These are phyloP conservation scores for Citrus reticulata DNA, from an alignment of 345 rosid genomes.

Conservation along the genomic window DNA sequence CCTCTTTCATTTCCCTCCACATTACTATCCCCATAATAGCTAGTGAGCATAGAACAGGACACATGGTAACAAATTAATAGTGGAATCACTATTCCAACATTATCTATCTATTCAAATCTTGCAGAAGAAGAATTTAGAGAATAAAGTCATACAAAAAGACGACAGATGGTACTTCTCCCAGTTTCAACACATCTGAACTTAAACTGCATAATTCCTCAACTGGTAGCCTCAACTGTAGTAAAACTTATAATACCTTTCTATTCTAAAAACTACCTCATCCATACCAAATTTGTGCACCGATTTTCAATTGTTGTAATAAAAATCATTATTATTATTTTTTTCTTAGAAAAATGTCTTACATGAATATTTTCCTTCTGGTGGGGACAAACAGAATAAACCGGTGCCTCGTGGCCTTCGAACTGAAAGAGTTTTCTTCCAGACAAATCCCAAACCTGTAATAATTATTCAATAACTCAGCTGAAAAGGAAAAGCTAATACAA, in stretches of 20 bases:
- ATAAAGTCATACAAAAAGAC: too few species aligned
- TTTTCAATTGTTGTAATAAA: background rate
- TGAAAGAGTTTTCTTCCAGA: constrained; percentile 29
- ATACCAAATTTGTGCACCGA: background rate
- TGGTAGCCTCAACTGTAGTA: background rate
- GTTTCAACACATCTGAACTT: background rate
- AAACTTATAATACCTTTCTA: background rate
- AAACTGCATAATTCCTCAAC: background rate
- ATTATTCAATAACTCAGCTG: background rate
- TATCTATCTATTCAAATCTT: background rate
- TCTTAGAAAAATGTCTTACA: constrained; percentile 5
- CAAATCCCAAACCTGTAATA: constrained; percentile 36
- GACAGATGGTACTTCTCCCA: background rate
- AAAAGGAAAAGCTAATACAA: background rate
- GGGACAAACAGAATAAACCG: constrained; percentile 36
- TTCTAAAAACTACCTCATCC: background rate
- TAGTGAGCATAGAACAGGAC: background rate
- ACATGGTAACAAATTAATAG: background rate
- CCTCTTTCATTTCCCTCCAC: background rate
- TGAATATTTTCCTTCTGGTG: constrained; percentile 41
- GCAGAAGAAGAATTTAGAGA: background rate
- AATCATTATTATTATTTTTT: too few species aligned
- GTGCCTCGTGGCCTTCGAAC: constrained; percentile 42
- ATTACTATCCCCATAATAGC: background rate
- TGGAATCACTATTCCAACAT: background rate